Conservation (phyloP, 306 rosid genomes). For the Gastrolobium villosum region DNA sequence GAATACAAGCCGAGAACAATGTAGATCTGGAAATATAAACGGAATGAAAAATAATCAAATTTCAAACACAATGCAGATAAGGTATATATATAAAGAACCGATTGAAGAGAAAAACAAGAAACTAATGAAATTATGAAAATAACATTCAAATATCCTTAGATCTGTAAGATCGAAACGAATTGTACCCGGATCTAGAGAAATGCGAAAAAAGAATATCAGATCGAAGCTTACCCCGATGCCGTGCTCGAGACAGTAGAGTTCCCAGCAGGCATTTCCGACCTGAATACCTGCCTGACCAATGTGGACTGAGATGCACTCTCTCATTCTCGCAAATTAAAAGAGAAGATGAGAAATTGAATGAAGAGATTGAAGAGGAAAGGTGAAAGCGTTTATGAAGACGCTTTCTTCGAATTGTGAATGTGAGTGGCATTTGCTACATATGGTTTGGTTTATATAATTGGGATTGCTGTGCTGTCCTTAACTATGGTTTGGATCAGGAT, state of each 20-base stretch:
- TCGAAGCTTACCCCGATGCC: slow-evolving; percentile 72
- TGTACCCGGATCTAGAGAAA: neutral
- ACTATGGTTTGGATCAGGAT: slow-evolving; percentile 45
- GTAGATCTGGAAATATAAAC: neutral
- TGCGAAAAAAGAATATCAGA: neutral
- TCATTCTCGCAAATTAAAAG: slow-evolving; percentile 57
- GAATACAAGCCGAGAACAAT: neutral
- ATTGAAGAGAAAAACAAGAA: neutral
- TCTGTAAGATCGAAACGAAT: neutral
- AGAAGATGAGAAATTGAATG: neutral
- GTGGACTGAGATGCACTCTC: slow-evolving; percentile 95
- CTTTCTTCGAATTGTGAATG: slow-evolving; percentile 49
- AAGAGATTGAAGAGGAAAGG: neutral
- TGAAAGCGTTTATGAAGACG: slow-evolving; percentile 93
- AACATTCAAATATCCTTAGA: neutral
- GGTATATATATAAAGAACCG: too few species aligned
- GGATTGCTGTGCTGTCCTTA: slow-evolving; percentile 15
- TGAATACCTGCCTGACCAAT: slow-evolving; percentile 98
- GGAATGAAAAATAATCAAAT: neutral
- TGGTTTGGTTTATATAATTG: slow-evolving; percentile 41
- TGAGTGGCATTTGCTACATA: neutral
- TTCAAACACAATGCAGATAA: neutral
- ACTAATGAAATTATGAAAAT: neutral
- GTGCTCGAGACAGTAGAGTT: slow-evolving; percentile 94
- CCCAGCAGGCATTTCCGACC: slow-evolving; percentile 99